Evolutionary conservation across 129 eudicot species (phyloP).

Genomic region (Tagetes erecta): DNA sequence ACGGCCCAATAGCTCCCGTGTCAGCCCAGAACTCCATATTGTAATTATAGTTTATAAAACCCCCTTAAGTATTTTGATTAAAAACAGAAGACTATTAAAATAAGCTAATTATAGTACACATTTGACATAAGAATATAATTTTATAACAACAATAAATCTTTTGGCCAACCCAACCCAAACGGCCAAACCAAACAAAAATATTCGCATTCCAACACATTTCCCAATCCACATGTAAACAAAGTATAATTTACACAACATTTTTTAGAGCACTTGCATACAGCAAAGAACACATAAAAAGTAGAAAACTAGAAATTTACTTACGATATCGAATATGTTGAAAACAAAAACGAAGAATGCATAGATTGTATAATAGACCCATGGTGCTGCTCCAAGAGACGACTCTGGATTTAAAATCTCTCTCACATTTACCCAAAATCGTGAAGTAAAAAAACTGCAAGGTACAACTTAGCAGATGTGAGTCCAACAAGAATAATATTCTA

Average conservation of each 20-base stretch:
- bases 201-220: background rate
- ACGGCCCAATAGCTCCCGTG: background rate
- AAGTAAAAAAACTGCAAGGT: constrained; percentile 69
- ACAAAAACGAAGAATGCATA: constrained; percentile 88
- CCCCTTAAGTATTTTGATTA: background rate
- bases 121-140: background rate
- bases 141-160: background rate
- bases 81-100: background rate
- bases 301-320: constrained; percentile 42
- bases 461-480: constrained; percentile 5
- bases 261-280: background rate
- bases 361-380: constrained; percentile 87
- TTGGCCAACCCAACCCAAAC: background rate
- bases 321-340: constrained; percentile 96
- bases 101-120: background rate
- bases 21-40: background rate
- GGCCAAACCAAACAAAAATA: background rate
- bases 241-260: background rate
- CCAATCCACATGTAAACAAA: background rate
- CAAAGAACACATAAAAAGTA: background rate
- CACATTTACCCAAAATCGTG: constrained; percentile 68
- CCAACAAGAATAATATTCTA: background rate
- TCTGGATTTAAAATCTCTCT: constrained; percentile 80
- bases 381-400: constrained; percentile 76
- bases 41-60: background rate